A percentile compares a stretch with the other conserved stretches of the same genome.
These are phyloP conservation scores for Solanum sejunctum DNA, from an alignment of 257 asterid genomes.

Conservation along the genomic window DNA sequence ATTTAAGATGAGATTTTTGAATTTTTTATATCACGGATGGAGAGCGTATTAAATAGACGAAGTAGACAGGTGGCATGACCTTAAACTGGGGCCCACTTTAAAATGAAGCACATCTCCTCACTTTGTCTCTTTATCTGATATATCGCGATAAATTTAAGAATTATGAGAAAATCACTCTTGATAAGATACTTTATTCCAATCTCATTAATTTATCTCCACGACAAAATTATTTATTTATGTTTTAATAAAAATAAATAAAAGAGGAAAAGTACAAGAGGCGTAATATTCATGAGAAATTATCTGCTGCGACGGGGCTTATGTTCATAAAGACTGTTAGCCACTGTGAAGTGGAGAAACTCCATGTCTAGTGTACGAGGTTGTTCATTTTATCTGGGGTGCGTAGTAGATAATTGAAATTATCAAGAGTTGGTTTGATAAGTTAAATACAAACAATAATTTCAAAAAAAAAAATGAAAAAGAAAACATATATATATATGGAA, in stretches of 20 bases:
- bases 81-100: conserved; percentile 9
- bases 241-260: too few relatives aligned
- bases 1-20: neutral
- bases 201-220: neutral
- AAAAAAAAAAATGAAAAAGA: neutral
- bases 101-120: neutral
- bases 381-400: neutral
- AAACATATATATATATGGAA: too few relatives aligned
- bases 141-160: neutral
- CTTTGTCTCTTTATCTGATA: neutral
- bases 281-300: neutral
- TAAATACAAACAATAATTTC: neutral
- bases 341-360: neutral
- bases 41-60: neutral
- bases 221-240: neutral
- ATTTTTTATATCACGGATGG: neutral
- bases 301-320: neutral
- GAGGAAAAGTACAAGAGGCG: neutral
- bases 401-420: neutral
- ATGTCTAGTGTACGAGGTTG: neutral
- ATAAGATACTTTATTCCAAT: neutral
- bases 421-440: neutral
- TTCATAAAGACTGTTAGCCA: neutral
- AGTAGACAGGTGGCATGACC: conserved; percentile 7
- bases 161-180: neutral